Percentiles rank a stretch among this genome's conserved stretches.
These are phyloP conservation scores for Acanthamoeba castellanii DNA, from an alignment of 208 protist species.

Conservation along the genomic window DNA sequence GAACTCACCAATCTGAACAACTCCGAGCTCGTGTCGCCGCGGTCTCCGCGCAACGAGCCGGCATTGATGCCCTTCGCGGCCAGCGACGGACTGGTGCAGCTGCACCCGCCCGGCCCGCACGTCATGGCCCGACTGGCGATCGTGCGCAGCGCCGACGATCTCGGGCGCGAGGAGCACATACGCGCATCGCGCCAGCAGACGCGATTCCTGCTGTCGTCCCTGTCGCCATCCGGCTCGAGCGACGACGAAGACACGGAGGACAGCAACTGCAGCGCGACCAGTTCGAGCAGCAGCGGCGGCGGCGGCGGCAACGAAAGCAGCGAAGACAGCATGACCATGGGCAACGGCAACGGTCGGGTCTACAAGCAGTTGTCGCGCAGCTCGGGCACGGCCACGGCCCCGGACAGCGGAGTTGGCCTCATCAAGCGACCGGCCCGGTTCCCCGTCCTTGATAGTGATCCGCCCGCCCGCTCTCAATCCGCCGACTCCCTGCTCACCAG, in stretches of 20 bases:
- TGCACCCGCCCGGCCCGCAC: background rate
- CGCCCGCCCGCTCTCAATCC: background rate
- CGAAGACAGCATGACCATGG: background rate
- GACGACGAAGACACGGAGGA: background rate
- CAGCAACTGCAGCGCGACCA: background rate
- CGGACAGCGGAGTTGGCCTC: background rate
- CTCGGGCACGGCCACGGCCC: background rate
- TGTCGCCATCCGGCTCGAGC: background rate
- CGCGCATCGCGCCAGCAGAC: background rate
- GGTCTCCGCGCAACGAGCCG: background rate
- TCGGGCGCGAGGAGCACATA: background rate
- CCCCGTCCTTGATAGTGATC: background rate
- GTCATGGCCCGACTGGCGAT: background rate
- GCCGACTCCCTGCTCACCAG: background rate
- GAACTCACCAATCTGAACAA: background rate
- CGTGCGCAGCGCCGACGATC: constrained; percentile 31
- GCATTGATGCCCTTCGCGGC: background rate
- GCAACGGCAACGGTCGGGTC: background rate
- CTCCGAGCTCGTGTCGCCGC: background rate
- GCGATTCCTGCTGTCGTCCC: background rate
- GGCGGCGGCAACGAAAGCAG: background rate
- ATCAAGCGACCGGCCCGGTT: background rate
- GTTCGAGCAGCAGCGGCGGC: background rate
- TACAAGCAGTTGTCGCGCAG: constrained; percentile 10
- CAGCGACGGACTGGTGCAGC: background rate